phyloP scores from a whole-genome alignment of 345 rosid species.

The Boechera divaricarpa region DNA sequence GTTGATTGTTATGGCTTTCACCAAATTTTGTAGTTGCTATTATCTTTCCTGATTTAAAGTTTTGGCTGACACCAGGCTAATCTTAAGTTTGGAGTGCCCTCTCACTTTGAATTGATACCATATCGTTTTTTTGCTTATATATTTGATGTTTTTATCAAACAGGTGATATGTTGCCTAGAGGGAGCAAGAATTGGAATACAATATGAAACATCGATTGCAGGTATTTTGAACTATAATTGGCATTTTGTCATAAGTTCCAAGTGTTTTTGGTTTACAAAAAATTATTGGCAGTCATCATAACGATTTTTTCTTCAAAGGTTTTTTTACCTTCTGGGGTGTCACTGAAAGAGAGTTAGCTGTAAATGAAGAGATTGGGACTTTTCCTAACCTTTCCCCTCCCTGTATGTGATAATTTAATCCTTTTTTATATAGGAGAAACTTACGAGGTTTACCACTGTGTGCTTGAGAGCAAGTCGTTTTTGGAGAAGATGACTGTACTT shows the following conservation, averaged over 20 bases:
- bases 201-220: conserved; percentile 94
- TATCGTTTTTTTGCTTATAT: conserved; percentile 18
- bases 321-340: conserved; percentile 26
- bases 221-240: conserved; percentile 44
- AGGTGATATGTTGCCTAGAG: conserved; percentile 88
- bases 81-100: conserved; percentile 14
- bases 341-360: conserved; percentile 13
- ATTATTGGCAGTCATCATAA: neutral
- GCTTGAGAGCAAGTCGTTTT: conserved; percentile 93
- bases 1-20: conserved; percentile 5
- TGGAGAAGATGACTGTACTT: conserved; percentile 90
- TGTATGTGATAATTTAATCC: neutral
- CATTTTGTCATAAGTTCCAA: neutral
- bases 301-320: neutral
- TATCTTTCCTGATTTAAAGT: conserved; percentile 3
- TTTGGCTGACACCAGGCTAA: conserved; percentile 12
- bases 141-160: conserved; percentile 37
- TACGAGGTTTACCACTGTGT: conserved; percentile 86
- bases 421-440: conserved; percentile 65
- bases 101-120: conserved; percentile 3
- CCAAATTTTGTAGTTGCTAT: conserved; percentile 1
- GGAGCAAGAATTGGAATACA: conserved; percentile 93
- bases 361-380: neutral
- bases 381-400: conserved; percentile 10
- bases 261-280: neutral